Evolutionary conservation across 805 yeast genomes (phyloP), one percentile per base, ranked within the genome.

Genomic region (Metschnikowia henanensis): DNA sequence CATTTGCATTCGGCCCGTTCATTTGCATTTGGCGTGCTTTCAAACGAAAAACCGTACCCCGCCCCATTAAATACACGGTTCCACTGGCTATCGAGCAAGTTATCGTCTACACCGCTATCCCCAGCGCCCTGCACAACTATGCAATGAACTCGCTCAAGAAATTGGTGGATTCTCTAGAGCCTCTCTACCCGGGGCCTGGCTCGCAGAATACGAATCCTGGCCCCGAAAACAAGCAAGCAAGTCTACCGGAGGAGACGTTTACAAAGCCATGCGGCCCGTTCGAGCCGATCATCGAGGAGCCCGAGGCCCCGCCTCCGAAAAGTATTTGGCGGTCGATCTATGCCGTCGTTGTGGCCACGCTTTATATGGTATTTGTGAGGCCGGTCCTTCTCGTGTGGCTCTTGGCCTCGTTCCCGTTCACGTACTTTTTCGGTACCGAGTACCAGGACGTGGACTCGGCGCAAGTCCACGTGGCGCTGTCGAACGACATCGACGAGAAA

Each of bases 321-420:
- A 19, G 18, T 8, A 2, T 25, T 21, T 32, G 42, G 41, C 12
- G 33, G n/a, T 19, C 30, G 8, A 18, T 17, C 8, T n/a, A 17
- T 37, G 21, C 20, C n/a, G 9, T 19, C n/a, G 37, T 22, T 25
- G 31, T 16, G 9, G 12, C 35, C 23, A 37, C 79, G 1, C 83
- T 85, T 7, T 73, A 76, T 47, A 52, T 72, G 31, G 39, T 83
- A 6, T 49, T 83, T 4, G 49, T 77, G n/a, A 73, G 72, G 43
- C 90, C 91, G 2, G 44, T 79, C 13, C 47, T 64, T 4, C 66
- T 74, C 37, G 33, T 75, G 1, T 73, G 86, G 77, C 70, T 65
- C 39, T 47, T 83, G n/a, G 44, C 78, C 5, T 72, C 82, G 2
- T 79, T 74, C 54, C 91, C 91, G 0, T 62, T 82, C 47, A 66